Conservation (phyloP, 257 asterid genomes). For the Petunia secreta region DNA sequence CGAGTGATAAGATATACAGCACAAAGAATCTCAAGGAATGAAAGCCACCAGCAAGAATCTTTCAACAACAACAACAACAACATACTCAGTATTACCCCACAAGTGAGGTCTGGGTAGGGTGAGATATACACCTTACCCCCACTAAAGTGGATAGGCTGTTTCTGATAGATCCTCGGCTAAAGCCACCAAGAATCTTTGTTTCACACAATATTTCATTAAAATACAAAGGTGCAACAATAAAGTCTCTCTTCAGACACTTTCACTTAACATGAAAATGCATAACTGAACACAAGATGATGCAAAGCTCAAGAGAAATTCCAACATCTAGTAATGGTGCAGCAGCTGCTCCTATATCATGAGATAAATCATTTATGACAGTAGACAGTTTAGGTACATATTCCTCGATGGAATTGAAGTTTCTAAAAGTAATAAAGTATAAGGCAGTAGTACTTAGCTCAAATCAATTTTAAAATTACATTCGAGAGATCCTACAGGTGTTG, state of each 20-base stretch:
- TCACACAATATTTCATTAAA: too few species aligned
- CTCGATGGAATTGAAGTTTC: background rate
- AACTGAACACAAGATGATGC: constrained; percentile 21
- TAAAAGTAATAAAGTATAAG: background rate
- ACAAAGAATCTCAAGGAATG: too few species aligned
- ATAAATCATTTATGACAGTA: constrained; percentile 1
- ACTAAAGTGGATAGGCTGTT: too few species aligned
- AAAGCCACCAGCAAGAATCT: too few species aligned
- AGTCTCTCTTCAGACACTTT: background rate
- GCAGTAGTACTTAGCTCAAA: background rate
- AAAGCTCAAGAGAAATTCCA: background rate
- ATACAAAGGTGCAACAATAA: too few species aligned
- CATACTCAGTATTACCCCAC: too few species aligned
- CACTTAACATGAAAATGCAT: background rate
- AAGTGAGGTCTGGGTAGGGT: too few species aligned
- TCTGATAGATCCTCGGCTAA: too few species aligned
- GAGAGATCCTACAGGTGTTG: constrained; percentile 11
- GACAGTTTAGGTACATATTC: background rate
- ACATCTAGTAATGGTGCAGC: constrained; percentile 6
- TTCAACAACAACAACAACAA: too few species aligned
- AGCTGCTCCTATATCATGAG: background rate
- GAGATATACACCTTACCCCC: too few species aligned
- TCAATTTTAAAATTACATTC: background rate
- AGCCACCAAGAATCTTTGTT: too few species aligned
- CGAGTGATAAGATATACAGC: too few species aligned